A percentile compares a stretch with the other conserved stretches of the same genome.
phyloP scores from a whole-genome alignment of 768 basidiomycete genomes.

The Leccinellum luteum region DNA sequence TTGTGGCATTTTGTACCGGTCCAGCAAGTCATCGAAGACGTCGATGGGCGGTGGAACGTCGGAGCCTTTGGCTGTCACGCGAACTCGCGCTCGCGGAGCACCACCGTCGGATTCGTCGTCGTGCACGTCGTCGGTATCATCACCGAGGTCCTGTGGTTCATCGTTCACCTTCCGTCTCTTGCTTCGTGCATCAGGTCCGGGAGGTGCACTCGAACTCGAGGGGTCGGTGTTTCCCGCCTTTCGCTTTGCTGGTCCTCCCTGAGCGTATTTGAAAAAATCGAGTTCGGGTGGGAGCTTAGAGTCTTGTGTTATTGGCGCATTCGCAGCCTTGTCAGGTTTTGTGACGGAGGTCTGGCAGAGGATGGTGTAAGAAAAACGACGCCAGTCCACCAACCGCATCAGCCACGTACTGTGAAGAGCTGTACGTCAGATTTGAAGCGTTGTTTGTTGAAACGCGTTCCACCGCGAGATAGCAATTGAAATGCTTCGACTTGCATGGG shows the following conservation, averaged over 20 bases:
- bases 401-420: slow-evolving; percentile 59
- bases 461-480: slow-evolving; percentile 84
- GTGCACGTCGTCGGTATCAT: slow-evolving; percentile 18
- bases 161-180: slow-evolving; percentile 33
- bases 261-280: slow-evolving; percentile 90
- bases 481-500: slow-evolving; percentile 83
- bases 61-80: slow-evolving; percentile 72
- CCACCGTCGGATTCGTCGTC: slow-evolving; percentile 23
- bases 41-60: slow-evolving; percentile 60
- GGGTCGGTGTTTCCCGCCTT: slow-evolving; percentile 33
- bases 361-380: not conserved
- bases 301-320: slow-evolving; percentile 26
- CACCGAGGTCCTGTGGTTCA: slow-evolving; percentile 20
- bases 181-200: slow-evolving; percentile 9
- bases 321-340: slow-evolving; percentile 22
- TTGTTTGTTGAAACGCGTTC: slow-evolving; percentile 75
- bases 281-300: slow-evolving; percentile 70
- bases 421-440: slow-evolving; percentile 67
- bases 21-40: slow-evolving; percentile 56
- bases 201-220: slow-evolving; percentile 11
- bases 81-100: slow-evolving; percentile 44
- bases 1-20: slow-evolving; percentile 56
- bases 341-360: slow-evolving; percentile 24
- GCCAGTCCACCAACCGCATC: not conserved
- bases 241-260: slow-evolving; percentile 52